phyloP scores from a whole-genome alignment of 306 rosid species.

The Quercus robur region DNA sequence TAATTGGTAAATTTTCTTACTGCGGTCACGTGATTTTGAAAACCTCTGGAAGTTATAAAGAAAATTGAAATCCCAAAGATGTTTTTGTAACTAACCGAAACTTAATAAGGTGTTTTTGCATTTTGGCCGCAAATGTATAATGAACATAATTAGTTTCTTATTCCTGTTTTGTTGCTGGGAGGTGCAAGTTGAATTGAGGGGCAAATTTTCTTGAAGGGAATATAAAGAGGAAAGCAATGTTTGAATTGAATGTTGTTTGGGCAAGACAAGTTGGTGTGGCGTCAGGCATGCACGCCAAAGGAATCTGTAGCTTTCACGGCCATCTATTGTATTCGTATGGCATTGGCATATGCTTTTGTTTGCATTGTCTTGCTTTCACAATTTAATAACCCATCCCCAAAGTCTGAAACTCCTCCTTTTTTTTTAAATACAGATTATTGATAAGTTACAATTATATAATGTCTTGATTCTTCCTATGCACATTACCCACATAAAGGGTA shows the following conservation, averaged over 20 bases:
- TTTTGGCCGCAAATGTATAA: not conserved
- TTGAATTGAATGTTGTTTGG: not conserved
- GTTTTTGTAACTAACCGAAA: too few species aligned
- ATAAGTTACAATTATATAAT: too few species aligned
- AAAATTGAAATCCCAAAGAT: too few species aligned
- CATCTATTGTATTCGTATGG: too few species aligned
- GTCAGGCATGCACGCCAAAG: not conserved
- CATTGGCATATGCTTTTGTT: constrained; percentile 6
- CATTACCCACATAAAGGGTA: too few species aligned
- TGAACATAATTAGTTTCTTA: not conserved
- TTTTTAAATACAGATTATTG: too few species aligned
- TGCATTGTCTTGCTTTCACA: not conserved
- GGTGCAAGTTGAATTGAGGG: constrained; percentile 19
- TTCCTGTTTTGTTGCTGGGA: constrained; percentile 3
- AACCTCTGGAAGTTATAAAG: too few species aligned
- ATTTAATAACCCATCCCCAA: not conserved
- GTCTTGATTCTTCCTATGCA: too few species aligned
- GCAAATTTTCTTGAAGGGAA: not conserved
- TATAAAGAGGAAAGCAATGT: not conserved
- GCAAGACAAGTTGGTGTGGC: not conserved
- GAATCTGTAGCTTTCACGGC: not conserved
- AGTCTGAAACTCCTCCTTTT: too few species aligned
- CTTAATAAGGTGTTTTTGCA: too few species aligned
- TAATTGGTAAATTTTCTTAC: too few species aligned
- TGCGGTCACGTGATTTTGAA: too few species aligned